These are phyloP conservation scores for Ascochyta koolunga DNA, from an alignment of 2,329 filamentous ascomycete genomes.

Conservation along the genomic window DNA sequence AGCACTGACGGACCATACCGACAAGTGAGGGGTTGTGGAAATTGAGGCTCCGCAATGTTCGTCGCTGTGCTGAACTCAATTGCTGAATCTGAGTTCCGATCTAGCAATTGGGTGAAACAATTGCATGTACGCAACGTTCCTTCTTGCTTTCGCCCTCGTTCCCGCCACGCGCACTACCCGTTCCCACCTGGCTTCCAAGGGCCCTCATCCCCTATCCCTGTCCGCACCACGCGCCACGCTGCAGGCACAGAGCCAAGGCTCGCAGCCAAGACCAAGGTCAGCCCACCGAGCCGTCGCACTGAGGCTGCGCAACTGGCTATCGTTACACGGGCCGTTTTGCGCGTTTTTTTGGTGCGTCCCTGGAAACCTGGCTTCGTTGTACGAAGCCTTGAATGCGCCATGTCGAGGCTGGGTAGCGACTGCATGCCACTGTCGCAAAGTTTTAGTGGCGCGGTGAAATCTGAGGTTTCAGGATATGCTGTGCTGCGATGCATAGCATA, in stretches of 20 bases:
- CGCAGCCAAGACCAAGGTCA: not conserved
- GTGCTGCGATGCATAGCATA: not conserved
- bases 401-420: not conserved
- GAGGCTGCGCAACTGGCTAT: not conserved
- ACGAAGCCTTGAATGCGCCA: not conserved
- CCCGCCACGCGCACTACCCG: no score
- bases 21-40: not conserved
- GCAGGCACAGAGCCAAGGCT: not conserved
- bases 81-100: no score
- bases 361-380: not conserved
- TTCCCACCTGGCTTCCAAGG: no score
- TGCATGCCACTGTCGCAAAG: not conserved
- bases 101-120: no score
- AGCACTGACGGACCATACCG: not conserved
- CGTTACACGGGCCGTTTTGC: not conserved
- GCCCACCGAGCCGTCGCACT: not conserved
- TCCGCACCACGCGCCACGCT: not conserved
- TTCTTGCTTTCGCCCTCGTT: no score
- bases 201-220: no score
- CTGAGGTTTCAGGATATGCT: conserved; percentile 1
- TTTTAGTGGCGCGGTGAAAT: not conserved
- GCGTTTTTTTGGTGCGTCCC: not conserved
- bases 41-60: not conserved
- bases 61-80: no score
- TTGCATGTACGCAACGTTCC: no score